Percentiles rank a stretch among this genome's conserved stretches.
These are phyloP conservation scores for Acacia confusa DNA, from an alignment of 306 rosid genomes.

Conservation along the genomic window DNA sequence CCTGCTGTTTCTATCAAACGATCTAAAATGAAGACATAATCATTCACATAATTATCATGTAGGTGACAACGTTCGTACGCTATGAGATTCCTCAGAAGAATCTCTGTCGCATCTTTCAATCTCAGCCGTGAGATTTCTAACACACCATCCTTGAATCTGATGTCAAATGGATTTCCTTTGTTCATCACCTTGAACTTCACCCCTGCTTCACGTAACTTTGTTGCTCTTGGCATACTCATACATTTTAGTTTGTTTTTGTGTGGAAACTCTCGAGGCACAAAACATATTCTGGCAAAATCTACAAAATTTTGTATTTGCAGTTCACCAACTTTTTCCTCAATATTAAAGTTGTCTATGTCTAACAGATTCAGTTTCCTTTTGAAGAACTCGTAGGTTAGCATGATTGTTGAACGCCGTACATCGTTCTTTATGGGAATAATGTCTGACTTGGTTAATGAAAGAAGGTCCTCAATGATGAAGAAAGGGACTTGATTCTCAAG, in stretches of 20 bases:
- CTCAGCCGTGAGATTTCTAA: conserved; percentile 25
- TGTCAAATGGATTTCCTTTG: conserved; percentile 9
- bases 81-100: conserved; percentile 14
- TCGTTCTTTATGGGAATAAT: not conserved
- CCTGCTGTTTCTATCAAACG: conserved; percentile 13
- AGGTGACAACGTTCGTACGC: conserved; percentile 39
- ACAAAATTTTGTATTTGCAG: not conserved
- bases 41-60: not conserved
- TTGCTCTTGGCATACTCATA: not conserved
- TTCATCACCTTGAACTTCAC: conserved; percentile 23
- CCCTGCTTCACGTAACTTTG: conserved; percentile 32
- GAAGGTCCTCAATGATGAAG: not conserved
- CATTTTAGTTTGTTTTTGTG: not conserved
- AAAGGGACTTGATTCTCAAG: not conserved
- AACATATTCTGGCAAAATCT: not conserved
- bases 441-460: not conserved
- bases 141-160: conserved; percentile 21
- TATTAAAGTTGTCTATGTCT: conserved; percentile 17
- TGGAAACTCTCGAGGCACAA: not conserved
- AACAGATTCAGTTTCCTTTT: too few species aligned
- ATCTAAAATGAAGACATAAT: conserved; percentile 31
- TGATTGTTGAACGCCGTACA: not conserved
- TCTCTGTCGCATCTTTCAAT: not conserved
- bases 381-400: not conserved
- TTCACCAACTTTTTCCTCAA: not conserved